Percentiles rank a stretch among this genome's conserved stretches.
phyloP scores from a whole-genome alignment of 495 filamentous ascomycete species.

The Penicillium odoratum region DNA sequence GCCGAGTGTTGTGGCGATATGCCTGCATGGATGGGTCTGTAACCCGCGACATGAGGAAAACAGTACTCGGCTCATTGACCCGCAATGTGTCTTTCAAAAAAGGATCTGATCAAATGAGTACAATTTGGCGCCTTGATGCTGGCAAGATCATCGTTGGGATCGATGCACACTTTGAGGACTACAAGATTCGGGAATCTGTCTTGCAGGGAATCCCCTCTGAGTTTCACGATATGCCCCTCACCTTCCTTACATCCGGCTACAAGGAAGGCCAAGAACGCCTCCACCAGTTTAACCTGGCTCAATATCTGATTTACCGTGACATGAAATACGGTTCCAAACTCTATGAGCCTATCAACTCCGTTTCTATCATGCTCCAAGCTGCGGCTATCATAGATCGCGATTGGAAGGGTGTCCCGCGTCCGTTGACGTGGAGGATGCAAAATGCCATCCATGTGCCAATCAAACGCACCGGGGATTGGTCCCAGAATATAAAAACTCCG shows the following conservation, averaged over 20 bases:
- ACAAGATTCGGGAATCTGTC: conserved; percentile 11
- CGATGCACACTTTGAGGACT: conserved; percentile 20
- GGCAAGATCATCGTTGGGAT: conserved; percentile 45
- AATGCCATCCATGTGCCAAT: conserved; percentile 35
- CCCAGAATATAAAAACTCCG: not conserved
- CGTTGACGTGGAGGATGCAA: conserved; percentile 31
- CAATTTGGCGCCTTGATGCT: conserved; percentile 27
- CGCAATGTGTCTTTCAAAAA: conserved; percentile 21
- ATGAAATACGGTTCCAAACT: conserved; percentile 9
- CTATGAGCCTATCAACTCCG: conserved; percentile 21
- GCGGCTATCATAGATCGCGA: conserved; percentile 30
- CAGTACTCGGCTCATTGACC: conserved; percentile 28
- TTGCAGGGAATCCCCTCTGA: conserved; percentile 28
- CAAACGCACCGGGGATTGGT: not conserved
- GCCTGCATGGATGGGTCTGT: conserved; percentile 44
- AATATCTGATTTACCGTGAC: conserved; percentile 30
- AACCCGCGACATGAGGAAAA: conserved; percentile 35
- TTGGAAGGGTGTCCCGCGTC: conserved; percentile 29
- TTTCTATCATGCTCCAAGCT: conserved; percentile 37
- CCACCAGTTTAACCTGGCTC: conserved; percentile 27
- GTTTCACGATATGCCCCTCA: conserved; percentile 28
- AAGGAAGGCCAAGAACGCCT: conserved; percentile 25
- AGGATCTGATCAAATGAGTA: conserved; percentile 9
- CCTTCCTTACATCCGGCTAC: conserved; percentile 22
- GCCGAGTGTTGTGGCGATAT: conserved; percentile 50